These are phyloP conservation scores for Austroboletus festivus DNA, from an alignment of 768 basidiomycete species.

Conservation along the genomic window DNA sequence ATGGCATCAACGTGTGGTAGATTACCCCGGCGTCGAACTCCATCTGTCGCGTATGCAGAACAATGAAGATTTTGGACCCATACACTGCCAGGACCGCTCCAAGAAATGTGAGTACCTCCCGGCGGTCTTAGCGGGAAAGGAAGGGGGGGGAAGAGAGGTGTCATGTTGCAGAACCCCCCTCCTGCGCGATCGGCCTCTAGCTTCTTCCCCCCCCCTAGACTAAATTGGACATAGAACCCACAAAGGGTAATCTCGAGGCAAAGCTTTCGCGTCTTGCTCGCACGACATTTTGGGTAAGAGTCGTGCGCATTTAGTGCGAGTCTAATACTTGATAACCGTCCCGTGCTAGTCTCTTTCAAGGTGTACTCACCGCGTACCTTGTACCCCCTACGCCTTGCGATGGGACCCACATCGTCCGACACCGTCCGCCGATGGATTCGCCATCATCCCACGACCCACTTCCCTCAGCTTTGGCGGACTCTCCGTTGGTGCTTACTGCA, in stretches of 20 bases:
- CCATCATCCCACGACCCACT: conserved; percentile 69
- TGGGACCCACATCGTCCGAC: conserved; percentile 66
- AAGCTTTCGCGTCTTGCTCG: too few species aligned
- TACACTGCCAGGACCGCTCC: too few species aligned
- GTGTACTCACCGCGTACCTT: conserved; percentile 44
- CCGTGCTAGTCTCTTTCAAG: neutral
- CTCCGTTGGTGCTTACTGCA: conserved; percentile 71
- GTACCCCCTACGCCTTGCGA: conserved; percentile 75
- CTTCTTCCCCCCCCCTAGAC: too few species aligned
- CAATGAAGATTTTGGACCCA: too few species aligned
- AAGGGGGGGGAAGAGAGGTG: too few species aligned
- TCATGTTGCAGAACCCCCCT: too few species aligned
- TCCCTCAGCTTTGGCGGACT: conserved; percentile 51
- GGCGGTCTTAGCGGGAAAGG: too few species aligned
- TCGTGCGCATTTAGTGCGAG: neutral
- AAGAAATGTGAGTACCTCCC: too few species aligned
- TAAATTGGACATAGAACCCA: too few species aligned
- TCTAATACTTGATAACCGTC: neutral
- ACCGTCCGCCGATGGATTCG: conserved; percentile 46
- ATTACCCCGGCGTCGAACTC: neutral
- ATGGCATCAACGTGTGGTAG: neutral
- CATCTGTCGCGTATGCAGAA: conserved; percentile 63
- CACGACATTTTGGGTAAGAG: neutral
- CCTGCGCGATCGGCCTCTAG: too few species aligned
- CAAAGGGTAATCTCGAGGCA: too few species aligned